Evolutionary conservation across 805 yeast species (phyloP), one percentile per base, ranked within the genome.

Genomic region (Saccharomyces mikatae): DNA sequence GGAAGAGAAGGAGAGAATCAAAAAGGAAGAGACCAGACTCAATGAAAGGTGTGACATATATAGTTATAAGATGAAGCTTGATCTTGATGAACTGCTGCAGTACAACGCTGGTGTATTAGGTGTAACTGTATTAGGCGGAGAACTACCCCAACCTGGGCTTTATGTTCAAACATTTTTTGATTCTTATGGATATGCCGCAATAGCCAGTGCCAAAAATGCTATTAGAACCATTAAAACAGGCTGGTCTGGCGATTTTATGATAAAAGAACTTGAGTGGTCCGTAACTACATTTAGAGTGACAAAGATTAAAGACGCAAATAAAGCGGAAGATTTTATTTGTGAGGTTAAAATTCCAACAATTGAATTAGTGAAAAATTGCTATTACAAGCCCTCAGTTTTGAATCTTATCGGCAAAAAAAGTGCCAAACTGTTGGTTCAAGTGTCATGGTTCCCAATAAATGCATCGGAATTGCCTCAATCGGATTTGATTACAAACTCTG

Each of bases 231-330:
- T 66, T 13, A 67, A 66, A 47, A 56, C 70, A 32, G 75, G 76
- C 41, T 74, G 76, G 54, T 79, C 84, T 9, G 86, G 87, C 51
- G 96, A 89, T 66, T 81, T 72, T 14, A 66, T 83, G 56, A 75
- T 89, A 54, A 84, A 82, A 58, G 94, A 89, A 67, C 74, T 89
- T 52, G 88, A 83, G 46, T 82, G 82, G 78, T 87, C 96, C 1
- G 72, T 76, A 52, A 76, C 81, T 1, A 74, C 78, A 2, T 75
- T 89, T 69, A 77, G 87, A 62, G 68, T 85, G 24, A 76, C 80
- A 2, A 80, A 80, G 61, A 77, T 82, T 52, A 72, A 74, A 54
- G 72, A 76, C 26, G 72, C 75, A 46, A 80, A 80, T 58, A 76
- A 86, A 60, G 73, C 76, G 29, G 80, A 79, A 54, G 82, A 81